Percentiles rank a stretch among this genome's conserved stretches.
phyloP scores from a whole-genome alignment of 202 grass and related monocot genomes.

The Carex sylvatica region DNA sequence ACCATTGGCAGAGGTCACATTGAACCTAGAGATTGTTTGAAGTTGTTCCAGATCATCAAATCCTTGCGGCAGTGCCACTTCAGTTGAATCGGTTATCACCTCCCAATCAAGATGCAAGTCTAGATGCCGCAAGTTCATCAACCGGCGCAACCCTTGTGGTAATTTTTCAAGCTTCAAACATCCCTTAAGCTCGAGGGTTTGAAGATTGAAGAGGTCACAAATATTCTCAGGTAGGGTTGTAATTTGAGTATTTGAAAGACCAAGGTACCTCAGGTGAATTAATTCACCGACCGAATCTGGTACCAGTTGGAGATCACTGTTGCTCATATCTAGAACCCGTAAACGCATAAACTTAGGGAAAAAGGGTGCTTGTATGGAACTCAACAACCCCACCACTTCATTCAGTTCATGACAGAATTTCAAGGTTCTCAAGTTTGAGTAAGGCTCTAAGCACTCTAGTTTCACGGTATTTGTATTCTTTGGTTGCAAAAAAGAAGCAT shows the following conservation, averaged over 20 bases:
- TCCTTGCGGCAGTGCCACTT: conserved; percentile 33
- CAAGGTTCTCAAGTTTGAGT: conserved; percentile 16
- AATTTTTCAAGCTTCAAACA: conserved; percentile 37
- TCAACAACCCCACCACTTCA: neutral
- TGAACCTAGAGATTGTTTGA: conserved; percentile 57
- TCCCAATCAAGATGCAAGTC: conserved; percentile 62
- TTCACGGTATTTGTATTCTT: neutral
- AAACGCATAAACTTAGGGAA: conserved; percentile 31
- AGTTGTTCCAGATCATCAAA: conserved; percentile 40
- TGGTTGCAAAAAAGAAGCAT: conserved; percentile 30
- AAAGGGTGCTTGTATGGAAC: conserved; percentile 17
- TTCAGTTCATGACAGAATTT: conserved; percentile 13
- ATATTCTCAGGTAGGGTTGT: conserved; percentile 40
- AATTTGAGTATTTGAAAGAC: conserved; percentile 40
- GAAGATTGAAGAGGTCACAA: conserved; percentile 44
- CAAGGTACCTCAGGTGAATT: conserved; percentile 48
- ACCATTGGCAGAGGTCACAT: conserved; percentile 2
- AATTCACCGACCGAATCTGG: conserved; percentile 40
- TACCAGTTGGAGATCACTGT: conserved; percentile 29
- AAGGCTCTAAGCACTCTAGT: neutral
- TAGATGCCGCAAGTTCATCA: conserved; percentile 66
- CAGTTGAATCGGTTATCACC: conserved; percentile 20
- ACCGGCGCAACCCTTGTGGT: conserved; percentile 35
- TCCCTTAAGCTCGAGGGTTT: conserved; percentile 42
- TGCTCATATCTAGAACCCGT: conserved; percentile 43